These are phyloP conservation scores for Mariannaea sp. DNA, from an alignment of 2,329 filamentous ascomycete genomes.

Conservation along the genomic window DNA sequence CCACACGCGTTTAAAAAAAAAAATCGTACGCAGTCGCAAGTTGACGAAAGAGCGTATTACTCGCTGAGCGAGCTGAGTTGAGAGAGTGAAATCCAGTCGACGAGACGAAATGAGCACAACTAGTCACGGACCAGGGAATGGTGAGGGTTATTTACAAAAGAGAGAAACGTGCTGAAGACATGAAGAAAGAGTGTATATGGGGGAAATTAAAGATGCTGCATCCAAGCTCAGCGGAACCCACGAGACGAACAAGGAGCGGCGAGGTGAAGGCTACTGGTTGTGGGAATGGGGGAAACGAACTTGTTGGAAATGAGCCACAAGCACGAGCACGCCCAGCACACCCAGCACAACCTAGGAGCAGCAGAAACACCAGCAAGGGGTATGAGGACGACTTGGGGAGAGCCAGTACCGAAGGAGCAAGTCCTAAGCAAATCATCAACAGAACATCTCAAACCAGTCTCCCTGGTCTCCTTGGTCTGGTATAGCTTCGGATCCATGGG, in stretches of 20 bases:
- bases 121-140: conserved; percentile 33
- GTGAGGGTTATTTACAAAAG: conserved; percentile 31
- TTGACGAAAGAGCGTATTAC: conserved; percentile 28
- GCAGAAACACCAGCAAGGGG: too few species aligned
- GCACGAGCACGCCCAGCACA: conserved; percentile 9
- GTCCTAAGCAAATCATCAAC: background rate
- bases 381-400: too few species aligned
- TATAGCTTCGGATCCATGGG: conserved; percentile 6
- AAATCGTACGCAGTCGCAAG: conserved; percentile 24
- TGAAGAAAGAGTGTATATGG: conserved; percentile 25
- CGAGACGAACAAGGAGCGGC: conserved; percentile 33
- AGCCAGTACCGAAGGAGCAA: background rate
- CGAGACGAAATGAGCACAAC: conserved; percentile 18
- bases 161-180: conserved; percentile 28
- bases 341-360: conserved; percentile 20
- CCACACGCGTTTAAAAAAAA: conserved; percentile 29
- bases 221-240: conserved; percentile 15
- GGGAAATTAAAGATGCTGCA: conserved; percentile 24
- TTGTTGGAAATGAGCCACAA: conserved; percentile 35
- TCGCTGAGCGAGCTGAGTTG: conserved; percentile 35
- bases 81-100: conserved; percentile 34
- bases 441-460: background rate
- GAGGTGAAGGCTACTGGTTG: conserved; percentile 9
- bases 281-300: conserved; percentile 30
- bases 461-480: background rate